Percentiles rank a stretch among this genome's conserved stretches.
Conservation (phyloP, 768 basidiomycete genomes). For the Phlebiopsis flavidoalba region DNA sequence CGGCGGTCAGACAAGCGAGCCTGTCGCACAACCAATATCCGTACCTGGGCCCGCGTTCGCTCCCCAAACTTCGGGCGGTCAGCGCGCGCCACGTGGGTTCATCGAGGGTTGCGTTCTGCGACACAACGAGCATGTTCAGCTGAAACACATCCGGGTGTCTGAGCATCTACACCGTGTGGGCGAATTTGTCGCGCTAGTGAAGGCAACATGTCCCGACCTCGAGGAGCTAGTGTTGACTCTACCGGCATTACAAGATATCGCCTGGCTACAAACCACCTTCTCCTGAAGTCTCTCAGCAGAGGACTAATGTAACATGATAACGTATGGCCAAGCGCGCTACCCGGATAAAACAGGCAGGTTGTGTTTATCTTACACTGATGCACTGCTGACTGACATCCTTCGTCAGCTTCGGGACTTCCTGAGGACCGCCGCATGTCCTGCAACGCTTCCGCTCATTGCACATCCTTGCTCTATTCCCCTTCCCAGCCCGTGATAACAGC, state of each 20-base stretch:
- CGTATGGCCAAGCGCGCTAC: no score
- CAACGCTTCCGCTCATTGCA: neutral
- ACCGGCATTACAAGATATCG: neutral
- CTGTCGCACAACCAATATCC: neutral
- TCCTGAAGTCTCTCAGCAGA: neutral
- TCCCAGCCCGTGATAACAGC: neutral
- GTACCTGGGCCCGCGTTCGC: neutral
- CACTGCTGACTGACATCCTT: neutral
- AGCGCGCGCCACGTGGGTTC: neutral
- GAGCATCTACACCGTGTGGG: neutral
- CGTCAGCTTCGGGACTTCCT: neutral
- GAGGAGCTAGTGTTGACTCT: neutral
- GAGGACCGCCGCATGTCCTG: neutral
- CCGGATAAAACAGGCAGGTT: neutral
- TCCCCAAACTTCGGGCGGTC: neutral
- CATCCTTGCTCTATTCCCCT: neutral
- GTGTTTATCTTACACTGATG: neutral
- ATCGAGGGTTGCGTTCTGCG: neutral
- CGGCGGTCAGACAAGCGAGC: neutral
- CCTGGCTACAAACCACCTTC: neutral
- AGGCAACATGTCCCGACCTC: neutral
- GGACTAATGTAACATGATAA: neutral
- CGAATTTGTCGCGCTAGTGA: neutral
- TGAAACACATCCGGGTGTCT: neutral
- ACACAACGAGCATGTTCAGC: neutral